Percentiles rank a stretch among this genome's conserved stretches.
phyloP scores from a whole-genome alignment of 202 grass and related monocot species.

The Sporobolus alterniflorus region DNA sequence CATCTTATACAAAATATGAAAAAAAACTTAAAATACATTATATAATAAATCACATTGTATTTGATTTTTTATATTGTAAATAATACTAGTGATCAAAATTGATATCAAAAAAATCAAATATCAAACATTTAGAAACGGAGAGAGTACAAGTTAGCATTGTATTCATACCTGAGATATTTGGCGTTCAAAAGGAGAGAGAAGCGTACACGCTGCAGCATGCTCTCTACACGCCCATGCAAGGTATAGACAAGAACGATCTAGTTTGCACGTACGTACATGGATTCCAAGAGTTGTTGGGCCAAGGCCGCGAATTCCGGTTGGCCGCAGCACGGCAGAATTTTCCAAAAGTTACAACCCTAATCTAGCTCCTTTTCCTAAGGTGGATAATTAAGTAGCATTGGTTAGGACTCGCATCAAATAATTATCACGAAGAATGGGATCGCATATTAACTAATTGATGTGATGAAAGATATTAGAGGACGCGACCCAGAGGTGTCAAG shows the following conservation, averaged over 20 bases:
- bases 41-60: no score
- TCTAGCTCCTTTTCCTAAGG: background rate
- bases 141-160: background rate
- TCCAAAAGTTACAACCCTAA: slow-evolving; percentile 23
- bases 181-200: background rate
- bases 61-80: no score
- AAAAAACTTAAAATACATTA: no score
- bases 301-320: slow-evolving; percentile 12
- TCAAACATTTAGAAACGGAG: no score
- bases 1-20: no score
- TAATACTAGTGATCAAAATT: no score
- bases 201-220: background rate
- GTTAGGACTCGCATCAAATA: background rate
- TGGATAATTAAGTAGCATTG: background rate
- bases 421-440: background rate
- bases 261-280: slow-evolving; percentile 16
- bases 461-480: background rate
- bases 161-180: background rate
- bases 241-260: slow-evolving; percentile 24
- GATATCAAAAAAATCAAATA: no score
- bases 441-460: background rate
- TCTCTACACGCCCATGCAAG: background rate
- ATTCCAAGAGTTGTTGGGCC: slow-evolving; percentile 30
- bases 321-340: slow-evolving; percentile 23
- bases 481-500: slow-evolving; percentile 8